phyloP scores from a whole-genome alignment of 257 asterid genomes.

The Primulina tabacum region DNA sequence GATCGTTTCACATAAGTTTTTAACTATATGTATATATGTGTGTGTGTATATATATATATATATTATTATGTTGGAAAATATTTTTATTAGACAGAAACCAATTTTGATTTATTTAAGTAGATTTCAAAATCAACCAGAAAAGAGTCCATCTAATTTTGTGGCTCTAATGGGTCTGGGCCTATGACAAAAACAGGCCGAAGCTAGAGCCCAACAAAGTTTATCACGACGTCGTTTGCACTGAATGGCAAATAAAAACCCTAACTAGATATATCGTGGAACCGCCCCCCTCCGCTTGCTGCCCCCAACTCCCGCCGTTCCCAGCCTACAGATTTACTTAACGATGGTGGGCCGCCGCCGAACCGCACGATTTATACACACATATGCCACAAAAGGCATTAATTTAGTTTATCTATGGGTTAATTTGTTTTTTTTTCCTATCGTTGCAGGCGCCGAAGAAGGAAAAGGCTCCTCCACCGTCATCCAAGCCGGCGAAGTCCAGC shows the following conservation, averaged over 20 bases:
- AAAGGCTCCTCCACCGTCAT: conserved; percentile 83
- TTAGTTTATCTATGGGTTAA: neutral
- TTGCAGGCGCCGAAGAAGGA: conserved; percentile 94
- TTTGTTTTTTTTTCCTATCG: neutral
- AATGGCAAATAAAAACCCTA: neutral
- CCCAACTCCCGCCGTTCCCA: neutral
- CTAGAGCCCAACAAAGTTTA: neutral
- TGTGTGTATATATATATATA: too few species aligned
- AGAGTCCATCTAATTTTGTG: too few species aligned
- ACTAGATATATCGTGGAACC: too few species aligned
- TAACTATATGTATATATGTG: too few species aligned
- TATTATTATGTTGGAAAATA: too few species aligned
- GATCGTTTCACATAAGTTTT: too few species aligned
- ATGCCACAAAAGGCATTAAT: too few species aligned
- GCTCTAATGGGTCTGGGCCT: too few species aligned
- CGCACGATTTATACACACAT: neutral
- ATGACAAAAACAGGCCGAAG: neutral
- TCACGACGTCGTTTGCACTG: neutral
- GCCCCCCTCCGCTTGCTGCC: neutral
- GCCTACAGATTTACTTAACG: neutral
- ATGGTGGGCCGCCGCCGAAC: neutral
- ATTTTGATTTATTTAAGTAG: too few species aligned
- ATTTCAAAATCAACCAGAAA: too few species aligned
- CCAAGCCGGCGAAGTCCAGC: conserved; percentile 89
- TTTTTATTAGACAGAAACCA: too few species aligned